These are phyloP conservation scores for Apiotrichum sp. DNA, from an alignment of 1,284 basidiomycete species.

Conservation along the genomic window DNA sequence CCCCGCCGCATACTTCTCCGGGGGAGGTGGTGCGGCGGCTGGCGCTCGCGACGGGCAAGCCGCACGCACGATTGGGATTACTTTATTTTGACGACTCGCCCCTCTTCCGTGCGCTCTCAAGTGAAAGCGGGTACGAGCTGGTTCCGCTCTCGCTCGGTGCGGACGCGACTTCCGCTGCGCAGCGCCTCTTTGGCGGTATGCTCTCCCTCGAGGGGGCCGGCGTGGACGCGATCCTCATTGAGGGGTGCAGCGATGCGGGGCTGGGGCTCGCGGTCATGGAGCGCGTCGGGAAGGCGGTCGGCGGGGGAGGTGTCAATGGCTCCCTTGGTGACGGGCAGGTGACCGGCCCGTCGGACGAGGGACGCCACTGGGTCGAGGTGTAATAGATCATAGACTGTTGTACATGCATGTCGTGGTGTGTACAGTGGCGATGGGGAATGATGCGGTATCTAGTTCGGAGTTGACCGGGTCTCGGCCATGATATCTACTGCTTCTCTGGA, in stretches of 20 bases:
- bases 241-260: slow-evolving; percentile 72
- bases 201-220: slow-evolving; percentile 67
- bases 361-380: slow-evolving; percentile 19
- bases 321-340: slow-evolving; percentile 26
- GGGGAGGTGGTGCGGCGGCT: slow-evolving; percentile 5
- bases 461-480: background rate
- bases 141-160: slow-evolving; percentile 57
- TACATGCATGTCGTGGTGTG: slow-evolving; percentile 1
- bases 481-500: background rate
- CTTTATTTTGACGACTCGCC: slow-evolving; percentile 62
- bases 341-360: slow-evolving; percentile 7
- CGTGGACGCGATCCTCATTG: slow-evolving; percentile 80
- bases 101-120: slow-evolving; percentile 12
- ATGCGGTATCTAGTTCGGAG: too few relatives aligned
- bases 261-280: slow-evolving; percentile 97
- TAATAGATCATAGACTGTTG: slow-evolving; percentile 11
- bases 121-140: slow-evolving; percentile 14
- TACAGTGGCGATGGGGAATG: background rate
- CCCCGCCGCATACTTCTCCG: slow-evolving; percentile 11
- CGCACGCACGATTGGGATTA: slow-evolving; percentile 55
- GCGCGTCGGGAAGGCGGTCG: slow-evolving; percentile 88
- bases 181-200: slow-evolving; percentile 80
- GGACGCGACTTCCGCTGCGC: slow-evolving; percentile 66
- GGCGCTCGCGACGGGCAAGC: background rate
- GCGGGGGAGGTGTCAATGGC: slow-evolving; percentile 46